Conservation (phyloP, 106 monocot genomes). For the Agapanthus africanus region DNA sequence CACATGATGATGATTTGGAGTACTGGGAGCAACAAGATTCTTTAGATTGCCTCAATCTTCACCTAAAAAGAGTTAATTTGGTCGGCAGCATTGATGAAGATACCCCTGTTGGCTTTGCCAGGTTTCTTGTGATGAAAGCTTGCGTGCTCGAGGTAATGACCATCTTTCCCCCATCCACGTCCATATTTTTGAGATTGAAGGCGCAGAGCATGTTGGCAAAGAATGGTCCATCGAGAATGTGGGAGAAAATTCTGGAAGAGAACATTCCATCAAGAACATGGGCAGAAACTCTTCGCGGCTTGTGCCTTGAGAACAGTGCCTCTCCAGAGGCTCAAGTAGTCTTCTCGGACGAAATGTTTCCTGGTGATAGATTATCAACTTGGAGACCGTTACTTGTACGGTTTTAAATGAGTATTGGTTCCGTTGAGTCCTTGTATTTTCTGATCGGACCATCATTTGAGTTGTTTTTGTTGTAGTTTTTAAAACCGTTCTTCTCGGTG, state of each 20-base stretch:
- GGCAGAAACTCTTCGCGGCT: constrained; percentile 1
- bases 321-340: constrained; percentile 1
- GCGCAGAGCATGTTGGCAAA: too few relatives aligned
- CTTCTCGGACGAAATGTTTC: not conserved
- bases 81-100: not conserved
- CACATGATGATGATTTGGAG: not conserved
- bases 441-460: too few relatives aligned
- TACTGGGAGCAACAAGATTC: too few relatives aligned
- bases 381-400: not conserved
- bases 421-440: too few relatives aligned
- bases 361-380: not conserved
- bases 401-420: not conserved
- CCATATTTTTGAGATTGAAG: too few relatives aligned
- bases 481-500: too few relatives aligned
- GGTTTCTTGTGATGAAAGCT: constrained; percentile 7
- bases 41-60: constrained; percentile 9
- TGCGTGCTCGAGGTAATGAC: constrained; percentile 5
- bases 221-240: too few relatives aligned
- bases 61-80: constrained; percentile 11
- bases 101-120: constrained; percentile 7
- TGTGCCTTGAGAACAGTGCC: constrained; percentile 9
- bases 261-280: constrained; percentile 2
- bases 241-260: too few relatives aligned
- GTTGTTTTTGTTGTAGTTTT: too few relatives aligned
- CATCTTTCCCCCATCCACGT: not conserved